These are phyloP conservation scores for Tylopilus sp. DNA, from an alignment of 768 basidiomycete genomes.

Conservation along the genomic window DNA sequence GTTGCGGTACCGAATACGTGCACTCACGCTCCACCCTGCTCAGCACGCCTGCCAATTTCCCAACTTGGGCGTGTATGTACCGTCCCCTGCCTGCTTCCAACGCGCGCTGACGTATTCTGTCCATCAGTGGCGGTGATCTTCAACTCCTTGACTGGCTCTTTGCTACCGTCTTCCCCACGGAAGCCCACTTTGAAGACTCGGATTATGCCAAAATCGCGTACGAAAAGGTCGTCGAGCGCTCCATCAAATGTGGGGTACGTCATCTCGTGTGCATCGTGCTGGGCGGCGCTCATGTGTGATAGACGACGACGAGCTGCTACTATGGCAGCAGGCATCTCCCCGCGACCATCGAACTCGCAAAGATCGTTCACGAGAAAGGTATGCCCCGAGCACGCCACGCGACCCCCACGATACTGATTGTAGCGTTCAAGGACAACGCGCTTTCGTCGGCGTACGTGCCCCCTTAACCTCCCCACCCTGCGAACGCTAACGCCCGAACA, in stretches of 20 bases:
- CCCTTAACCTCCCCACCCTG: background rate
- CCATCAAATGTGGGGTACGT: slow-evolving; percentile 71
- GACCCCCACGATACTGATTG: slow-evolving; percentile 1
- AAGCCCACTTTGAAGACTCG: slow-evolving; percentile 64
- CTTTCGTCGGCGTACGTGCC: slow-evolving; percentile 70
- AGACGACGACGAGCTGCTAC: slow-evolving; percentile 91
- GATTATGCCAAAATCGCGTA: slow-evolving; percentile 69
- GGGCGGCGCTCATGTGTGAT: slow-evolving; percentile 5
- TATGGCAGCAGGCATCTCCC: slow-evolving; percentile 80
- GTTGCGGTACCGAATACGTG: background rate
- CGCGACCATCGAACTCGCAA: slow-evolving; percentile 73
- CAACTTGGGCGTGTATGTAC: slow-evolving; percentile 31
- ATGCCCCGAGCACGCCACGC: slow-evolving; percentile 4
- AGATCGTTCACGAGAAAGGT: slow-evolving; percentile 61
- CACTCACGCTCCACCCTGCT: background rate
- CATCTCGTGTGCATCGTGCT: background rate
- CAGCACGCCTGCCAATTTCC: slow-evolving; percentile 40
- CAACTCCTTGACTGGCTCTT: slow-evolving; percentile 85
- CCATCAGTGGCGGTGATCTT: slow-evolving; percentile 66
- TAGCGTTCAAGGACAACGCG: slow-evolving; percentile 64
- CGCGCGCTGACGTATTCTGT: background rate
- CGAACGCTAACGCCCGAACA: slow-evolving; percentile 11
- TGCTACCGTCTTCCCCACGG: slow-evolving; percentile 81
- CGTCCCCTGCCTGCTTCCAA: no score
- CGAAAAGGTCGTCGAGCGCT: slow-evolving; percentile 59